Conservation (phyloP, 352 stramenopile genomes). For the Achlya hypogyna region DNA sequence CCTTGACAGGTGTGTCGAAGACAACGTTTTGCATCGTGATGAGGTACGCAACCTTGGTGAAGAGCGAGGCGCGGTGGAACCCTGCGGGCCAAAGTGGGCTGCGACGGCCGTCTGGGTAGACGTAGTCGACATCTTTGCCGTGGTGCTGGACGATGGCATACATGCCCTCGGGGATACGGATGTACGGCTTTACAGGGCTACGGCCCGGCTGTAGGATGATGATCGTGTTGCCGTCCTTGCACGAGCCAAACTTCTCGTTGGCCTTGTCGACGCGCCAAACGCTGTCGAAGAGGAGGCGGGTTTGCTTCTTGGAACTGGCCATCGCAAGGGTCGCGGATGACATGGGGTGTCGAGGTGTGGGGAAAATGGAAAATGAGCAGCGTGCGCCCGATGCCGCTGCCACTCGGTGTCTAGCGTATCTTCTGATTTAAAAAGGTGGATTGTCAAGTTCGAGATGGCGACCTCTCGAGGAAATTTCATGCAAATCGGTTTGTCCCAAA, state of each 20-base stretch:
- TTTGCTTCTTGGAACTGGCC: slow-evolving; percentile 27
- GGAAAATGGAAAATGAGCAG: neutral
- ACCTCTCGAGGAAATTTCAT: no score
- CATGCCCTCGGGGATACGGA: slow-evolving; percentile 80
- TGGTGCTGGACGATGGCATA: slow-evolving; percentile 83
- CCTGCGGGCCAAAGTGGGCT: slow-evolving; percentile 65
- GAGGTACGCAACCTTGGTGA: slow-evolving; percentile 77
- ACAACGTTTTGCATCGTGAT: slow-evolving; percentile 85
- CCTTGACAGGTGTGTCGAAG: slow-evolving; percentile 82
- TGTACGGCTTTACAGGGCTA: slow-evolving; percentile 57
- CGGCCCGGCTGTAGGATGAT: slow-evolving; percentile 65
- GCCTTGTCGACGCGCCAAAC: slow-evolving; percentile 52
- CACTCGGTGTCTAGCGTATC: no score
- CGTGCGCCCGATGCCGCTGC: no score
- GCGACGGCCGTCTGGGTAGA: slow-evolving; percentile 32
- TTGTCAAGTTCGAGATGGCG: no score
- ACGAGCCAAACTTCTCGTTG: slow-evolving; percentile 66
- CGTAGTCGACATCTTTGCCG: slow-evolving; percentile 63
- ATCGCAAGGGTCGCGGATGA: neutral
- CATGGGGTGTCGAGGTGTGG: neutral
- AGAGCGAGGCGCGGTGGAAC: slow-evolving; percentile 61
- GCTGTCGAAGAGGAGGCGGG: slow-evolving; percentile 50
- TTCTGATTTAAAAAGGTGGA: no score
- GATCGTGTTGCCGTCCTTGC: slow-evolving; percentile 72
- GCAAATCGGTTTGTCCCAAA: no score